Conservation (phyloP, 306 rosid genomes). For the Datisca glomerata region DNA sequence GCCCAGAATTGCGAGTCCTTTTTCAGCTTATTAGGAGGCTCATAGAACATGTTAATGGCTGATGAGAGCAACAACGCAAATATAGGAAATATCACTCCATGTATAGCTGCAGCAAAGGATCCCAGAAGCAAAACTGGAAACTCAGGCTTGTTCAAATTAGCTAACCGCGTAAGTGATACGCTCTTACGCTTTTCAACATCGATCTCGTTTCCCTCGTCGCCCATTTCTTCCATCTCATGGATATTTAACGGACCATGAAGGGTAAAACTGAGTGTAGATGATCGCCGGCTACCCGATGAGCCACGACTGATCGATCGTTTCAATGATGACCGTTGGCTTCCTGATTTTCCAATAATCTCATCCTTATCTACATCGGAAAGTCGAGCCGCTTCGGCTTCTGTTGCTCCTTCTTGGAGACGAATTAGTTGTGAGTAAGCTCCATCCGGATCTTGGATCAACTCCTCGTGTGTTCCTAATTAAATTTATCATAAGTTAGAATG, state of each 20-base stretch:
- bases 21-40: not conserved
- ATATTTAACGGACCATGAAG: no score
- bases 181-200: no score
- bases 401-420: slow-evolving; percentile 3
- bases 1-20: slow-evolving; percentile 10
- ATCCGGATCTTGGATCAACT: slow-evolving; percentile 1
- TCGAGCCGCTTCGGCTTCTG: not conserved
- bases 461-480: slow-evolving; percentile 3
- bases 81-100: slow-evolving; percentile 5
- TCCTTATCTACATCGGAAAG: not conserved
- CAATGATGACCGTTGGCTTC: not conserved
- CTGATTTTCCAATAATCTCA: not conserved
- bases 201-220: no score
- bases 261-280: not conserved
- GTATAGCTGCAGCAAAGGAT: not conserved
- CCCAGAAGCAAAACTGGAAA: slow-evolving; percentile 3
- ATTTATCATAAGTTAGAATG: not conserved
- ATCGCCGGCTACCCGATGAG: slow-evolving; percentile 6
- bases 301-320: slow-evolving; percentile 5
- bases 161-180: slow-evolving; percentile 6
- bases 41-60: slow-evolving; percentile 1
- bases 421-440: slow-evolving; percentile 10
- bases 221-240: no score
- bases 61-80: slow-evolving; percentile 2
- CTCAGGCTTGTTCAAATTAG: slow-evolving; percentile 9